These are phyloP conservation scores for Albizia julibrissin DNA, from an alignment of 306 rosid species.

Conservation along the genomic window DNA sequence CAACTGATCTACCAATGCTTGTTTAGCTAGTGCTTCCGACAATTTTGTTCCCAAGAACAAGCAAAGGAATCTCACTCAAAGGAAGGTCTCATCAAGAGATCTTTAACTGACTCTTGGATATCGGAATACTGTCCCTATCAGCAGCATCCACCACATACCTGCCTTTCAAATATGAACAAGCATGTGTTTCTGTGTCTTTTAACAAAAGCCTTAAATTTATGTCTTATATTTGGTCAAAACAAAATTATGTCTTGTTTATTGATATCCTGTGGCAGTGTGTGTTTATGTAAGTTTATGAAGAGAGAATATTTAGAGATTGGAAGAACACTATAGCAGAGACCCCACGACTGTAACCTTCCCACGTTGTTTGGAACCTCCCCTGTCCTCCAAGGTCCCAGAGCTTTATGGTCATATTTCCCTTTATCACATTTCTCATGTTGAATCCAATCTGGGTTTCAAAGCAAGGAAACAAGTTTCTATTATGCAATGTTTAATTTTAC, in stretches of 20 bases:
- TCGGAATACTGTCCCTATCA: constrained; percentile 88
- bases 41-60: constrained; percentile 73
- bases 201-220: background rate
- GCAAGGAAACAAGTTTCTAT: background rate
- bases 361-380: constrained; percentile 52
- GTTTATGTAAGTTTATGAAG: background rate
- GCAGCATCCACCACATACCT: constrained; percentile 96
- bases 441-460: constrained; percentile 68
- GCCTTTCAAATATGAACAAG: constrained; percentile 26
- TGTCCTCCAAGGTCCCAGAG: constrained; percentile 99
- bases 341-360: constrained; percentile 98
- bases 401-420: constrained; percentile 92
- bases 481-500: background rate
- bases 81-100: constrained; percentile 83
- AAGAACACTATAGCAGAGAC: constrained; percentile 89
- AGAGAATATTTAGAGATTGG: constrained; percentile 27
- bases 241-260: background rate
- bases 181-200: constrained; percentile 3
- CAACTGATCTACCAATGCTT: constrained; percentile 65
- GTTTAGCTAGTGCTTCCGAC: constrained; percentile 73
- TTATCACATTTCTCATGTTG: constrained; percentile 89
- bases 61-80: constrained; percentile 57
- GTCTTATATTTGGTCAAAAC: background rate
- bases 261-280: background rate
- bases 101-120: constrained; percentile 88